phyloP scores from a whole-genome alignment of 2,329 filamentous ascomycete genomes.

The Davidsoniella eucalypti region DNA sequence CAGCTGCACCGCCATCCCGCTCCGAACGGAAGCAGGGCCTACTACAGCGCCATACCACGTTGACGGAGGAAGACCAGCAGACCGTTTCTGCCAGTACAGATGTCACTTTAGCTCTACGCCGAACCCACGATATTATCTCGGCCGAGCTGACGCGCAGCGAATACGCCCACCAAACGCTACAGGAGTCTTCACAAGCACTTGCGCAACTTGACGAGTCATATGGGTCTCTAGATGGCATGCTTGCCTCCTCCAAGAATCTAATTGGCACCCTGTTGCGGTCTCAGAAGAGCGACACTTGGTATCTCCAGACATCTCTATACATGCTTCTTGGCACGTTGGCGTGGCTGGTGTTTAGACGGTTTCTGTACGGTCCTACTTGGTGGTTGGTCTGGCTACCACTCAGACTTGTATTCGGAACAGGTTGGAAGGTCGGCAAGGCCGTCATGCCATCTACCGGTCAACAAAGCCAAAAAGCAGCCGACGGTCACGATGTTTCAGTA shows the following conservation, averaged over 20 bases:
- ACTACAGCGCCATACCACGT: constrained; percentile 21
- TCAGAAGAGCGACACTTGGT: constrained; percentile 97
- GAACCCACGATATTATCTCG: constrained; percentile 76
- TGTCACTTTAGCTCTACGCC: constrained; percentile 67
- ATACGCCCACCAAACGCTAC: constrained; percentile 79
- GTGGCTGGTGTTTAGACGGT: constrained; percentile 74
- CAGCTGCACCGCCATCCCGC: constrained; percentile 16
- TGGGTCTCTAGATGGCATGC: constrained; percentile 57
- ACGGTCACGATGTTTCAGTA: constrained; percentile 18
- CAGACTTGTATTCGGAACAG: constrained; percentile 45
- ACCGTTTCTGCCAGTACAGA: constrained; percentile 61
- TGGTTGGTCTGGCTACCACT: constrained; percentile 76
- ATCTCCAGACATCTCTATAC: constrained; percentile 79
- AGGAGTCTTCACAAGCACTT: constrained; percentile 71
- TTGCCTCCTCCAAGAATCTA: constrained; percentile 57
- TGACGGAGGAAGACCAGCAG: constrained; percentile 53
- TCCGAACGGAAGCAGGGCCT: constrained; percentile 15
- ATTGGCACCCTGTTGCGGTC: constrained; percentile 65
- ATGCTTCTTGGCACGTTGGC: constrained; percentile 58
- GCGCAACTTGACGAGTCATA: constrained; percentile 68
- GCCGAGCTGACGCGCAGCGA: constrained; percentile 70
- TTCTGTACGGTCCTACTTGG: constrained; percentile 79
- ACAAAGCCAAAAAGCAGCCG: constrained; percentile 15
- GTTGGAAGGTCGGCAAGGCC: constrained; percentile 37
- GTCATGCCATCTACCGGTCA: constrained; percentile 23